Base-by-base conservation (phyloP, 1,284 basidiomycete species). In the Leccinum huronense region DNA sequence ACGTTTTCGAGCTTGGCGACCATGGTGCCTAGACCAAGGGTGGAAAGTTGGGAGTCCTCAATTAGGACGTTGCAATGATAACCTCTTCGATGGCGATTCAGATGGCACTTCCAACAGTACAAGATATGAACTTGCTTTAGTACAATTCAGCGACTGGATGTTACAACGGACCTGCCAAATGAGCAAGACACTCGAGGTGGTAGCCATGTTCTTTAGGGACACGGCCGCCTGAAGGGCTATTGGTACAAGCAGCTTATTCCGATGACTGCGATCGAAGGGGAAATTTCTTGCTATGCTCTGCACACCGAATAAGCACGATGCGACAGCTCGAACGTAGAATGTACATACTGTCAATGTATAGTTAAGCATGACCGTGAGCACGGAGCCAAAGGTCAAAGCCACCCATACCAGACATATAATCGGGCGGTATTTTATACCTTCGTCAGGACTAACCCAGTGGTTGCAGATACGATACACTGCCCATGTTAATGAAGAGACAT, bases 171-270 rank as follows among this genome's bases (percentile, higher is more conserved):
- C 76, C 59, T 69, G 86, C 86, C 90, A 82, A 64, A 92, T 76
- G 70, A 94, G 87, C n/a, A 88, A 90, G 0, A 86, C 85, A 2
- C 83, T 79, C 0, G 91, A 91, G 64, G 84, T 86, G 0, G 91
- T 91, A 1, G 90, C 88, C 89, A 92, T 90, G 68, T 92, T 89
- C 69, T 86, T 87, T 27, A 90, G 69, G 0, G 91, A 91, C 89
- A 94, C 93, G 0, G 90, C 87, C 1, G 90, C 89, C 77, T 93
- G 91, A 14, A 27, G 23, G 23, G 23, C 23, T 27, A 27, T 27
- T 27, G 23, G 23, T 27, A 27, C 23, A 27, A 27, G 23, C 23
- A 27, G 23, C 23, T 27, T 27, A 27, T 27, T 27, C 23, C 23
- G 23, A 27, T 27, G 23, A 27, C 23, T 27, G 23, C 23, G 23